phyloP scores from a whole-genome alignment of 1,284 basidiomycete species.

The Pseudozyma tsukubaensis region DNA sequence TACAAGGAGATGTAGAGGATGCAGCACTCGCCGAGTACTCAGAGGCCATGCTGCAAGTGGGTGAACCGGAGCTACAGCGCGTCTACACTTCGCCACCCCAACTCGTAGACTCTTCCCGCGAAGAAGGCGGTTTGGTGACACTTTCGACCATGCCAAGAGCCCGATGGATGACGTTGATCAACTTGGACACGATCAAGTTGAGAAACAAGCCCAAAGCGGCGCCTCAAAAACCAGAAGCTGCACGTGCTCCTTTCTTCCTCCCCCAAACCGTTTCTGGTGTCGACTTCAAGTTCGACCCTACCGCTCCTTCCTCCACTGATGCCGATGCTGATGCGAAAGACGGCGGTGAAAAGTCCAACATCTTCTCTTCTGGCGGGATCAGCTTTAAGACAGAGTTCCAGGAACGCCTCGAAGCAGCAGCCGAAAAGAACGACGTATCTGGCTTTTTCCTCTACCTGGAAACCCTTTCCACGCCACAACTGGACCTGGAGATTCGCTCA shows the following conservation, averaged over 20 bases:
- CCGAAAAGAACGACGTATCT: slow-evolving; percentile 40
- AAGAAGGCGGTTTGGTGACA: slow-evolving; percentile 74
- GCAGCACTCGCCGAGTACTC: slow-evolving; percentile 82
- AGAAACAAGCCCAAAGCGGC: slow-evolving; percentile 93
- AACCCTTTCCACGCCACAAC: slow-evolving; percentile 85
- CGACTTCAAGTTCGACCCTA: slow-evolving; percentile 43
- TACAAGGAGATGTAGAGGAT: slow-evolving; percentile 67
- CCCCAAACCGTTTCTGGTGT: slow-evolving; percentile 69
- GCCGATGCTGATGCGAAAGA: slow-evolving; percentile 1
- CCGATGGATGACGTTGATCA: slow-evolving; percentile 94
- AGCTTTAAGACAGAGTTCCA: slow-evolving; percentile 57
- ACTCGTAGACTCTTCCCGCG: slow-evolving; percentile 70
- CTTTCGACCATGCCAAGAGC: slow-evolving; percentile 90
- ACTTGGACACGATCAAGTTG: slow-evolving; percentile 92
- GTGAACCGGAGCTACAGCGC: slow-evolving; percentile 54
- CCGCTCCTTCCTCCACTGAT: slow-evolving; percentile 5
- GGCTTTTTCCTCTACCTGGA: slow-evolving; percentile 86
- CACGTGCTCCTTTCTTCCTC: slow-evolving; percentile 89
- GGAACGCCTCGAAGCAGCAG: slow-evolving; percentile 46
- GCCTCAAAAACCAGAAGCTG: slow-evolving; percentile 89
- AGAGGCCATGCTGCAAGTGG: slow-evolving; percentile 61
- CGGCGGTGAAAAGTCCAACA: slow-evolving; percentile 24
- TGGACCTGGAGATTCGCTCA: slow-evolving; percentile 90
- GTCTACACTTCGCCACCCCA: slow-evolving; percentile 69
- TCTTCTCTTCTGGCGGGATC: slow-evolving; percentile 39